phyloP scores from a whole-genome alignment of 164 flowering plant species.

The Malania oleifera region DNA sequence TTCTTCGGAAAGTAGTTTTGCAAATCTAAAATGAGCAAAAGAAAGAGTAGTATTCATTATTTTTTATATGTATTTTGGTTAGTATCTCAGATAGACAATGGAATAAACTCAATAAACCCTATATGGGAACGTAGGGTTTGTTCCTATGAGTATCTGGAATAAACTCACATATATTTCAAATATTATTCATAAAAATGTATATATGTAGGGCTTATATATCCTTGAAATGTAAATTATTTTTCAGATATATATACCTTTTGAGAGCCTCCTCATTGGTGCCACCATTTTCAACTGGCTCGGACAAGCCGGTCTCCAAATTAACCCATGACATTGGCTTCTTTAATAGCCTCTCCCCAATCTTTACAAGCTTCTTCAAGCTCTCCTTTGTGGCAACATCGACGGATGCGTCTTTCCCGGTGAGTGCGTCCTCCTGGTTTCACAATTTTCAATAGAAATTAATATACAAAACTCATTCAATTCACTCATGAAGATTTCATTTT shows the following conservation, averaged over 20 bases:
- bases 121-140: no score
- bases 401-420: slow-evolving; percentile 12
- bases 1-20: not conserved
- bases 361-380: slow-evolving; percentile 25
- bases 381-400: slow-evolving; percentile 29
- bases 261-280: slow-evolving; percentile 30
- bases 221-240: no score
- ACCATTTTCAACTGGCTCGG: slow-evolving; percentile 14
- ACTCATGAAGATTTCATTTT: no score
- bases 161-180: no score
- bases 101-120: no score
- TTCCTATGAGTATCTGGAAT: no score
- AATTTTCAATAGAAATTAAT: no score
- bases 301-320: slow-evolving; percentile 27
- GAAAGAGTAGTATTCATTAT: no score
- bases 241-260: no score
- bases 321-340: slow-evolving; percentile 28
- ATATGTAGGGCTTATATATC: not conserved
- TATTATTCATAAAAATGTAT: not conserved
- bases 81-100: no score
- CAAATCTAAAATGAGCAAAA: not conserved
- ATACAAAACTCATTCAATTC: no score
- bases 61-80: no score
- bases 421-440: slow-evolving; percentile 15
- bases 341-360: slow-evolving; percentile 27